Evolutionary conservation across 2,329 filamentous ascomycete genomes (phyloP).

Genomic region (Penicillium frequentans): DNA sequence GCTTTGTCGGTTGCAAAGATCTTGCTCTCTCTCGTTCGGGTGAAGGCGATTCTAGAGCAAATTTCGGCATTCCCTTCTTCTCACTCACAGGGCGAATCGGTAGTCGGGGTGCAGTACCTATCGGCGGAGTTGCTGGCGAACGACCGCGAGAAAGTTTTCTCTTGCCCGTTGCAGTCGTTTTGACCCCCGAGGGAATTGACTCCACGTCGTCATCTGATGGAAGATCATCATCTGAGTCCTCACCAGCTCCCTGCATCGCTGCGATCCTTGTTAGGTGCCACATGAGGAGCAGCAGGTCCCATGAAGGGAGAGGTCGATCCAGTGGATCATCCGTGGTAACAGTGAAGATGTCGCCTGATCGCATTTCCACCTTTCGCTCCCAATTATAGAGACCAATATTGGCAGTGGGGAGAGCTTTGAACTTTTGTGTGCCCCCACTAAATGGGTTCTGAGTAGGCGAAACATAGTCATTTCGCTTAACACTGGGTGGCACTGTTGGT

Average conservation of each 20-base stretch:
- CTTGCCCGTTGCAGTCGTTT: no score
- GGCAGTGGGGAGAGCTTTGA: not conserved
- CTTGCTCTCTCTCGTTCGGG: no score
- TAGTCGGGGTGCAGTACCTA: no score
- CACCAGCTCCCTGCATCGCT: slow-evolving; percentile 6
- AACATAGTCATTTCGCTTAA: not conserved
- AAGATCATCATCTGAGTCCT: not conserved
- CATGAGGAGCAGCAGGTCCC: not conserved
- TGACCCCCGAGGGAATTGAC: no score
- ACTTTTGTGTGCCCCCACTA: not conserved
- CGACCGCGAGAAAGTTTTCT: no score
- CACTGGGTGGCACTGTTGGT: not conserved
- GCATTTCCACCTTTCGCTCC: not conserved
- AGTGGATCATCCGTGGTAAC: slow-evolving; percentile 1
- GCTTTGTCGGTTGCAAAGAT: no score
- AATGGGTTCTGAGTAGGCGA: not conserved
- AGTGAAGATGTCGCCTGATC: not conserved
- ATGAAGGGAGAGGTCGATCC: slow-evolving; percentile 1
- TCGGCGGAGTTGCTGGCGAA: no score
- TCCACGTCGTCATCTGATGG: not conserved
- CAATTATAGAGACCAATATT: not conserved
- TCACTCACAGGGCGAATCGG: no score
- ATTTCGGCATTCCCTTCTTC: no score
- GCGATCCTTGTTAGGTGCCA: slow-evolving; percentile 5
- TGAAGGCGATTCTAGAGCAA: no score